A percentile compares a stretch with the other conserved stretches of the same genome.
phyloP scores from a whole-genome alignment of 2,329 filamentous ascomycete species.

The Cryphonectria radicalis region DNA sequence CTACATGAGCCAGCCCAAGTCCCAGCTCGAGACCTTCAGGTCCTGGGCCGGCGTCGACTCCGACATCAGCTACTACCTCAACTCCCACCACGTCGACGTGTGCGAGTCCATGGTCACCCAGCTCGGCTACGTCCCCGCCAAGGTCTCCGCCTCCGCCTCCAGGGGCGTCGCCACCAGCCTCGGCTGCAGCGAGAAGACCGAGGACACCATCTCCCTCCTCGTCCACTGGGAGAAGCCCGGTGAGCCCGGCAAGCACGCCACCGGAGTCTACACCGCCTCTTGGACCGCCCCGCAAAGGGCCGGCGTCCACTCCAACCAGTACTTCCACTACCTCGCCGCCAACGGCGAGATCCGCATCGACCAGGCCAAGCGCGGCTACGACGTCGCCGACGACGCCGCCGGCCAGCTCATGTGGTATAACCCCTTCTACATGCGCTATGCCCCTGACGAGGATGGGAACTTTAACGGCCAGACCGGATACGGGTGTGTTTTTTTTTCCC shows the following conservation, averaged over 20 bases:
- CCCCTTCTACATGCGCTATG: constrained; percentile 94
- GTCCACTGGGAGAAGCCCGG: constrained; percentile 83
- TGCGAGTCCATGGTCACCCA: constrained; percentile 86
- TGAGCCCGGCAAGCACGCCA: constrained; percentile 72
- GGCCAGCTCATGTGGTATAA: constrained; percentile 84
- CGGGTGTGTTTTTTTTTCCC: constrained; percentile 47
- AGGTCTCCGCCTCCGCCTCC: constrained; percentile 77
- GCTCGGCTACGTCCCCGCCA: constrained; percentile 73
- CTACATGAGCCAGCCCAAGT: constrained; percentile 95
- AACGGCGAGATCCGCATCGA: constrained; percentile 87
- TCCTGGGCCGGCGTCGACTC: constrained; percentile 91
- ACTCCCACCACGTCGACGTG: constrained; percentile 92
- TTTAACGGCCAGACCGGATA: constrained; percentile 91
- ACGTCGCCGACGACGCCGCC: constrained; percentile 81
- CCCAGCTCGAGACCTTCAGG: constrained; percentile 90
- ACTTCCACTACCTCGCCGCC: constrained; percentile 91
- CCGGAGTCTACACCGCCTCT: constrained; percentile 88
- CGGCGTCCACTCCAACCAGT: constrained; percentile 95
- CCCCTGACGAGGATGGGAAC: constrained; percentile 92
- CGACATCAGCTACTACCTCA: constrained; percentile 95
- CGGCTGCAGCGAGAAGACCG: constrained; percentile 79
- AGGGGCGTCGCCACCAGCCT: constrained; percentile 78
- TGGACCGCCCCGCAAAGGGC: constrained; percentile 94
- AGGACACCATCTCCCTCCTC: constrained; percentile 90
- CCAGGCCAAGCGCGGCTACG: constrained; percentile 93